Base-by-base conservation (phyloP, 1,284 basidiomycete genomes). In the Vanrija sp. region DNA sequence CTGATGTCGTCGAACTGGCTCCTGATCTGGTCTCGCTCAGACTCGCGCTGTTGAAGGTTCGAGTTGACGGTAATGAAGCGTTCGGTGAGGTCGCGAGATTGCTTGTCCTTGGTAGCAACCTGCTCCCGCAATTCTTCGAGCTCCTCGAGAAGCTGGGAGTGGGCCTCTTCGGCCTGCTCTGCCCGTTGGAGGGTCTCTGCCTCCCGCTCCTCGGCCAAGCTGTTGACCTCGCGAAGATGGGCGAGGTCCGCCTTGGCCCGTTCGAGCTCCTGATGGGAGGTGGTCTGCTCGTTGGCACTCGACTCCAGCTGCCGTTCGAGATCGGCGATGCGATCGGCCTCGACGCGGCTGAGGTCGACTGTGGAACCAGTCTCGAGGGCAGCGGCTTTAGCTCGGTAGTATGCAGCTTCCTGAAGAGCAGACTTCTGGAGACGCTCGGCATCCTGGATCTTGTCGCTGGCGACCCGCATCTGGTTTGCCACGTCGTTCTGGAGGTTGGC, bases 391-490 rank as follows among this genome's bases (percentile, higher is more conserved):
- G 94, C 91, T 46, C 95, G 91, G 74, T 93, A 97, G 78, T 90
- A 98, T 1, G 94, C 91, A 2, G 95, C 90, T 75, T 99, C 96
- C 73, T 98, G 91, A 6, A 91, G 77, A 1, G 96, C 95, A 48
- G 85, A 86, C 5, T 82, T 77, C 61, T 88, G 88, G 54, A 86
- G 78, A 39, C 87, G 84, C 62, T 97, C 91, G 2, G 89, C 86
- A 60, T 93, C 90, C 15, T 83, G 80, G 6, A 95, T 76, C 47
- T 86, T 86, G 43, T 90, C 87, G 6, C 91, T 91, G 6, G 87
- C 85, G 42, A 82, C 79, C 49, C 83, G 85, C 26, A 62, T 61
- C 58, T 58, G 56, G 16, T 51, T 47, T 9, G 65, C 58, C 18
- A 76, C 56, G n/a, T 77, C 72, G 58, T 66, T 73, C 69, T 77